A percentile compares a stretch with the other conserved stretches of the same genome.
phyloP scores from a whole-genome alignment of 352 stramenopile genomes.

The Globisporangium splendens region DNA sequence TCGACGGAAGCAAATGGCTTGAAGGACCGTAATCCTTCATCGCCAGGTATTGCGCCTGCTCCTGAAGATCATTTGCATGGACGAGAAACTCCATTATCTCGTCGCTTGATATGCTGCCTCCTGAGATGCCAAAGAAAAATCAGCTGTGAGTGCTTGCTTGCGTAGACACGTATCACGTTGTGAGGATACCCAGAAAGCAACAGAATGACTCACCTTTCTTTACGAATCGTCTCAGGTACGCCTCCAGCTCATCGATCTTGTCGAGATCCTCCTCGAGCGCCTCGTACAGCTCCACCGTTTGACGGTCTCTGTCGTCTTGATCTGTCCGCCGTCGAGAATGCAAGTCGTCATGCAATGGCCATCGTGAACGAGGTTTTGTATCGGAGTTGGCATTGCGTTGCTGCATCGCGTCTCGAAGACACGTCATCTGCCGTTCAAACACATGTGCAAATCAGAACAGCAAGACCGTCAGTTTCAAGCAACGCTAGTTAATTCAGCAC shows the following conservation, averaged over 20 bases:
- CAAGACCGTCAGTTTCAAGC: not conserved
- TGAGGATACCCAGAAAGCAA: not conserved
- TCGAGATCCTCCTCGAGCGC: slow-evolving; percentile 55
- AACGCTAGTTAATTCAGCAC: not conserved
- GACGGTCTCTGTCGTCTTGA: slow-evolving; percentile 9
- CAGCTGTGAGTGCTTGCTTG: too few species aligned
- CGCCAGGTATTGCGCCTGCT: slow-evolving; percentile 38
- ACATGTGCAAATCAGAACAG: not conserved
- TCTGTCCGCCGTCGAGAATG: not conserved
- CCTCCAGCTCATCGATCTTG: slow-evolving; percentile 44
- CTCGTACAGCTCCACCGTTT: slow-evolving; percentile 33
- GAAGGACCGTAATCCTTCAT: slow-evolving; percentile 43
- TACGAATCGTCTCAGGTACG: slow-evolving; percentile 33
- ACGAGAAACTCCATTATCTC: slow-evolving; percentile 53
- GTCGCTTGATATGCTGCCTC: slow-evolving; percentile 21
- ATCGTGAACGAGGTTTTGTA: not conserved
- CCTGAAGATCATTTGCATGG: slow-evolving; percentile 24
- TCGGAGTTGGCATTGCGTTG: slow-evolving; percentile 13
- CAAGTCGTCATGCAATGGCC: not conserved
- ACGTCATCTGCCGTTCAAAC: slow-evolving; percentile 19
- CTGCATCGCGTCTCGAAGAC: slow-evolving; percentile 21
- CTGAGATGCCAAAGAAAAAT: too few species aligned
- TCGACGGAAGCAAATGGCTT: not conserved
- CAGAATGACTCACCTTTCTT: slow-evolving; percentile 31
- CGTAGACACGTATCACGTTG: not conserved